Percentiles rank a stretch among this genome's conserved stretches.
Evolutionary conservation across 169 alveolate genomes (phyloP).

Genomic region (Theileria orientalis): DNA sequence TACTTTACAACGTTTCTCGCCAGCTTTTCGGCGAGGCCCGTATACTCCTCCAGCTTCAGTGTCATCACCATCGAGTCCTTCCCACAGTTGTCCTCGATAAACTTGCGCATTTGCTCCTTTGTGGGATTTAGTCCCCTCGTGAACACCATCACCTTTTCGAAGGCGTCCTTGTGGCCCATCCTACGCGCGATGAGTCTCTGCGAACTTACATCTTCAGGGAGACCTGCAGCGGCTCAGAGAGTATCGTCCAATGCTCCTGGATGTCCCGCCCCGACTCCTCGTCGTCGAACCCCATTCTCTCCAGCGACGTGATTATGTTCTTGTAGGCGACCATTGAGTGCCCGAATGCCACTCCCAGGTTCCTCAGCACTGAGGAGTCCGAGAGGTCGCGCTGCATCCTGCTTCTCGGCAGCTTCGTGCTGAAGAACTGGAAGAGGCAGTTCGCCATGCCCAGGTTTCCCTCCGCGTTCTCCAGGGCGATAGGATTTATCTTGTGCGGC

Average conservation of each 20-base stretch:
- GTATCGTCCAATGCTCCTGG: conserved; percentile 87
- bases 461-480: conserved; percentile 95
- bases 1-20: conserved; percentile 21
- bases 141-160: conserved; percentile 67
- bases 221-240: conserved; percentile 92
- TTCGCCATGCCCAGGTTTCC: conserved; percentile 93
- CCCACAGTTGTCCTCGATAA: conserved; percentile 33
- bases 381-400: conserved; percentile 93
- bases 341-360: conserved; percentile 87
- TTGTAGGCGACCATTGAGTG: conserved; percentile 81
- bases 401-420: conserved; percentile 87
- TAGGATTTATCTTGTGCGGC: conserved; percentile 98
- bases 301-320: conserved; percentile 81
- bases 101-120: conserved; percentile 51
- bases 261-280: conserved; percentile 76
- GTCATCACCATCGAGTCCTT: conserved; percentile 25
- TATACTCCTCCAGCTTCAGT: conserved; percentile 24
- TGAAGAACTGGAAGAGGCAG: conserved; percentile 80
- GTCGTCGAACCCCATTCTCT: conserved; percentile 76
- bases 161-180: conserved; percentile 63
- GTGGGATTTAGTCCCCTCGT: conserved; percentile 63
- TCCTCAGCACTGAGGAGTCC: conserved; percentile 93
- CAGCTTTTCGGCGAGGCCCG: conserved; percentile 46
- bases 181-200: conserved; percentile 4
- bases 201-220: conserved; percentile 78